Evolutionary conservation across 108 stramenopile genomes (phyloP).

Genomic region (Skeletonema menzelii): DNA sequence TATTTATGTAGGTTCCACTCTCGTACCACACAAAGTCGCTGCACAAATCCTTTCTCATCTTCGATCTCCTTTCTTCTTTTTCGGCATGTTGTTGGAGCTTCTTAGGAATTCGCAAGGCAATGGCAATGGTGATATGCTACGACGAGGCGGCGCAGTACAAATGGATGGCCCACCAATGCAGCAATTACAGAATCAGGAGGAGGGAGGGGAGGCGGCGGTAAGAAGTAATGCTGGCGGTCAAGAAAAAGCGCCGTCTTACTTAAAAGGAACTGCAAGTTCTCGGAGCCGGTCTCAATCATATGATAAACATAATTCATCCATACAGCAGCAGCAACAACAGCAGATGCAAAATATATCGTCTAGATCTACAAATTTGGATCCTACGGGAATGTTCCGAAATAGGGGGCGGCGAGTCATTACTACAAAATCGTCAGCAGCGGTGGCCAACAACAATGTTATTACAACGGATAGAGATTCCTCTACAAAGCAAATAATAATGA

Average conservation of each 20-base stretch:
- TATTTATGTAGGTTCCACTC: no score
- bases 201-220: background rate
- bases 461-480: background rate
- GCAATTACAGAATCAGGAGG: background rate
- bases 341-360: background rate
- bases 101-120: no score
- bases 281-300: background rate
- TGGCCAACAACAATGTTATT: background rate
- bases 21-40: no score
- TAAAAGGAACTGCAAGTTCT: background rate
- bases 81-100: no score
- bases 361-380: conserved; percentile 15
- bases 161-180: background rate
- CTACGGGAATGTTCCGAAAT: conserved; percentile 52
- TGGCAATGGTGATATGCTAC: no score
- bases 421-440: background rate
- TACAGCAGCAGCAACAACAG: background rate
- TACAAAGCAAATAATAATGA: background rate
- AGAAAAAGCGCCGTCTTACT: background rate
- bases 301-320: background rate
- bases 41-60: no score
- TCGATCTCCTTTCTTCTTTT: no score
- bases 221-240: background rate
- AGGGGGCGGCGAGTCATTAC: conserved; percentile 35
- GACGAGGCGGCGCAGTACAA: no score